Evolutionary conservation across 2,329 filamentous ascomycete genomes (phyloP).

Genomic region (Blastomyces parvus): DNA sequence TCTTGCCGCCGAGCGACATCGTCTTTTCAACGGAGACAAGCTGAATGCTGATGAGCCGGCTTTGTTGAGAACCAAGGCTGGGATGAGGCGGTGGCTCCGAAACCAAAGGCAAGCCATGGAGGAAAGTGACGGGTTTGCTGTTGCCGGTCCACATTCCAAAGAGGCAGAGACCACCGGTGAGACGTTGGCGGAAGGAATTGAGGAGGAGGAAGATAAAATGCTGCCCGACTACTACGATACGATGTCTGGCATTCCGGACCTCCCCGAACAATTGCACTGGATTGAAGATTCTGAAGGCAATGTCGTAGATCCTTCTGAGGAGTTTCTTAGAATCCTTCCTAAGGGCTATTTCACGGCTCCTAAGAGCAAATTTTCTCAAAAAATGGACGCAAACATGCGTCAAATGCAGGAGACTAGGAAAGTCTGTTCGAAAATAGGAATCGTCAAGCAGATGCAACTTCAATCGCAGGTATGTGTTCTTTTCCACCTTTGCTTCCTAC

Average conservation of each 20-base stretch:
- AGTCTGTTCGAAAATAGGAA: slow-evolving; percentile 87
- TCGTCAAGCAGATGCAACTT: slow-evolving; percentile 99
- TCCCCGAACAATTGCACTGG: slow-evolving; percentile 72
- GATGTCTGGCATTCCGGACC: slow-evolving; percentile 73
- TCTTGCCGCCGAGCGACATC: slow-evolving; percentile 74
- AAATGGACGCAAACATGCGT: slow-evolving; percentile 80
- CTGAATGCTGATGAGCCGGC: slow-evolving; percentile 83
- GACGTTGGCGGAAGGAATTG: slow-evolving; percentile 89
- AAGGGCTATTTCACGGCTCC: slow-evolving; percentile 66
- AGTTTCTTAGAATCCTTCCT: slow-evolving; percentile 69
- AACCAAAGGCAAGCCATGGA: slow-evolving; percentile 60
- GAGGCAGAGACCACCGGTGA: slow-evolving; percentile 49
- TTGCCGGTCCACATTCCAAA: slow-evolving; percentile 39
- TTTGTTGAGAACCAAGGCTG: slow-evolving; percentile 70
- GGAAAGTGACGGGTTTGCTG: slow-evolving; percentile 37
- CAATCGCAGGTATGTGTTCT: slow-evolving; percentile 67
- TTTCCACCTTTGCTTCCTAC: neutral
- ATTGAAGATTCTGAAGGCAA: slow-evolving; percentile 81
- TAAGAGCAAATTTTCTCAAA: slow-evolving; percentile 61
- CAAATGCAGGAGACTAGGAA: slow-evolving; percentile 97
- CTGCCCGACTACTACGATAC: slow-evolving; percentile 93
- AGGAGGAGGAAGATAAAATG: slow-evolving; percentile 72
- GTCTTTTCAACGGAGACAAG: slow-evolving; percentile 74
- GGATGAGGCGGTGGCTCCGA: slow-evolving; percentile 80
- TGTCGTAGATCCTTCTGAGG: slow-evolving; percentile 77